A percentile compares a stretch with the other conserved stretches of the same genome.
Conservation (phyloP, 768 basidiomycete genomes). For the Daedalea quercina region DNA sequence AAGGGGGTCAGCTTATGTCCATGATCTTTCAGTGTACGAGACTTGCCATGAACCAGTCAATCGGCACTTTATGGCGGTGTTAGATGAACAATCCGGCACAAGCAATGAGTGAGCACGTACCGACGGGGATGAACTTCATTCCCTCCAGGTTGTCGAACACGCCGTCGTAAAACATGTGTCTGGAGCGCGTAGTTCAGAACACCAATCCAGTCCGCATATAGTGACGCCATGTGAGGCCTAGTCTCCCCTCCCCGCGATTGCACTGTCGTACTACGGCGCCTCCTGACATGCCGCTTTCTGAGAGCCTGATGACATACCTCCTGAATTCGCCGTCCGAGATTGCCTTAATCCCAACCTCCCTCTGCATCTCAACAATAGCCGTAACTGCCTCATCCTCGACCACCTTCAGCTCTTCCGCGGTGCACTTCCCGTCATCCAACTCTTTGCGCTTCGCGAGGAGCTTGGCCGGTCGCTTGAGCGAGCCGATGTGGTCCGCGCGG, state of each 20-base stretch:
- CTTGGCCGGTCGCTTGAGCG: conserved; percentile 46
- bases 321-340: conserved; percentile 57
- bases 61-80: background rate
- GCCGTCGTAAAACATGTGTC: conserved; percentile 55
- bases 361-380: conserved; percentile 47
- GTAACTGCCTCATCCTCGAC: conserved; percentile 49
- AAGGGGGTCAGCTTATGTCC: no score
- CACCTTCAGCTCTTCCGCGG: conserved; percentile 35
- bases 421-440: conserved; percentile 35
- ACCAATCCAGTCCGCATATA: no score
- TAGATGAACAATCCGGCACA: background rate
- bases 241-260: no score
- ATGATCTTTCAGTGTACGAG: no score
- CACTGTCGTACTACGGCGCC: no score
- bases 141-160: conserved; percentile 63
- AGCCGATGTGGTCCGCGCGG: conserved; percentile 55
- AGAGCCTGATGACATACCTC: conserved; percentile 24
- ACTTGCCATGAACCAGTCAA: conserved; percentile 5
- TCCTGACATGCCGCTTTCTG: no score
- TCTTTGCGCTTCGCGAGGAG: conserved; percentile 42
- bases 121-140: conserved; percentile 43
- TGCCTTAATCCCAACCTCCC: conserved; percentile 46
- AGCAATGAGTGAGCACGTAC: background rate
- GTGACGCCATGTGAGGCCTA: no score
- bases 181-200: conserved; percentile 20